Base-by-base conservation (phyloP, 177 flowering plant genomes). In the Vitis hybrid region DNA sequence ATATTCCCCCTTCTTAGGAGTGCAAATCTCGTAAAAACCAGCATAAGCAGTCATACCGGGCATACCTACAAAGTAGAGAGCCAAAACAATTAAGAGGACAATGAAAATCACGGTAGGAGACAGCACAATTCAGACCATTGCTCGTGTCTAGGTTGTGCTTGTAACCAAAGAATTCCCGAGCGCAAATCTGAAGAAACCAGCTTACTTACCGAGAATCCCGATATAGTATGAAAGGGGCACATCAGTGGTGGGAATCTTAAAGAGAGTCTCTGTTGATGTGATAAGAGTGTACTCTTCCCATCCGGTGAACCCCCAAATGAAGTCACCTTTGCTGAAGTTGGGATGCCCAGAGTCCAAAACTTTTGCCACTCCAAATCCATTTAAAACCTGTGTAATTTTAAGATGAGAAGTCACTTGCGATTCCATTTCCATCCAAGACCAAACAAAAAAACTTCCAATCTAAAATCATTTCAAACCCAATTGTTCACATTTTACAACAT, bases 11-110 rank as follows among this genome's bases (percentile, higher is more conserved):
- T 77, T 75, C 75, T 82, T 79, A 3, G 89, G 91, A 10, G 75
- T 60, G 40, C 86, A 78, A 7, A 84, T 56, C 69, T 79, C 85
- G 67, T 79, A 72, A 50, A 87, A 82, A 50, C 89, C 89, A 30
- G 63, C 83, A 80, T 83, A 87, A 70, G 89, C 85, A 49, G 89
- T 87, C 56, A 85, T 55, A 8, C 91, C 91, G 3, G 86, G 75
- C 86, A 82, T 82, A 46, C 87, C 91, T 87, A 69, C 10, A 52
- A 46, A 46, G 40, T 35, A 2, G 3, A 35, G 40, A 35, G 40
- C 40, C 40, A 35, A 6, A 35, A 35, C 40, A 35, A 35, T 35
- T 35, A 35, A 35, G 40, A 35, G 40, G 40, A 35, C 40, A 35
- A 35, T 35, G 40, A 35, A 35, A 4, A 35, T 35, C 40, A 35